Evolutionary conservation across 1,284 basidiomycete species (phyloP).

Genomic region (Cryptococcus hybrid): DNA sequence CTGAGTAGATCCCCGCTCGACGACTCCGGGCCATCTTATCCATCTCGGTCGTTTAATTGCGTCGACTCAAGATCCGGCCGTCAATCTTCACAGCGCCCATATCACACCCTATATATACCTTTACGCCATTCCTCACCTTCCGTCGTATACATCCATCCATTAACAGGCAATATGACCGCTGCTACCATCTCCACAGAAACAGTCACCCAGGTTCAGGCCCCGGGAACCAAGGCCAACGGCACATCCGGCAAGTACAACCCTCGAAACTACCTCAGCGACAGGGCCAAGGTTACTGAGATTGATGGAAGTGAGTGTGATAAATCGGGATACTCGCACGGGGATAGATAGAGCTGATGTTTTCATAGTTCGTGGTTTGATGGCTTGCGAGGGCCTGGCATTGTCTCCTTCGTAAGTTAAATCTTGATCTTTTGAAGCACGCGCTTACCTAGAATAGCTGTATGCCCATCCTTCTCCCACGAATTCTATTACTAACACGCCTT

Average conservation of each 20-base stretch:
- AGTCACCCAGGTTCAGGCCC: background rate
- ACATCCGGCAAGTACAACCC: slow-evolving; percentile 6
- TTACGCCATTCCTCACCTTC: background rate
- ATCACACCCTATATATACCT: background rate
- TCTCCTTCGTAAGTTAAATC: slow-evolving; percentile 64
- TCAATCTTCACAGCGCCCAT: background rate
- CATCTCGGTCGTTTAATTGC: too few relatives aligned
- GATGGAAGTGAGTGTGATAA: slow-evolving; percentile 34
- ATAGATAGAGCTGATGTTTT: too few relatives aligned
- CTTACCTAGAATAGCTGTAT: slow-evolving; percentile 3
- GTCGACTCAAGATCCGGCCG: too few relatives aligned
- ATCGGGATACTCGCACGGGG: slow-evolving; percentile 5
- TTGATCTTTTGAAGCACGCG: background rate
- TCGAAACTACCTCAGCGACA: slow-evolving; percentile 23
- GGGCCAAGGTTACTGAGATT: slow-evolving; percentile 23
- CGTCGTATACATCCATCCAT: background rate
- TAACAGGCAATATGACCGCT: background rate
- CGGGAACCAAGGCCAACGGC: slow-evolving; percentile 6
- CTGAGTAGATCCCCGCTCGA: too few relatives aligned
- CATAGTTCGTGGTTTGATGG: slow-evolving; percentile 63
- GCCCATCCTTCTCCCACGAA: background rate
- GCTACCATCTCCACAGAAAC: background rate
- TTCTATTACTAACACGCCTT: background rate
- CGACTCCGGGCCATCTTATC: too few relatives aligned
- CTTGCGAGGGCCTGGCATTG: slow-evolving; percentile 77